Base-by-base conservation (phyloP, 2,329 filamentous ascomycete species). In the Camillea tinctor region DNA sequence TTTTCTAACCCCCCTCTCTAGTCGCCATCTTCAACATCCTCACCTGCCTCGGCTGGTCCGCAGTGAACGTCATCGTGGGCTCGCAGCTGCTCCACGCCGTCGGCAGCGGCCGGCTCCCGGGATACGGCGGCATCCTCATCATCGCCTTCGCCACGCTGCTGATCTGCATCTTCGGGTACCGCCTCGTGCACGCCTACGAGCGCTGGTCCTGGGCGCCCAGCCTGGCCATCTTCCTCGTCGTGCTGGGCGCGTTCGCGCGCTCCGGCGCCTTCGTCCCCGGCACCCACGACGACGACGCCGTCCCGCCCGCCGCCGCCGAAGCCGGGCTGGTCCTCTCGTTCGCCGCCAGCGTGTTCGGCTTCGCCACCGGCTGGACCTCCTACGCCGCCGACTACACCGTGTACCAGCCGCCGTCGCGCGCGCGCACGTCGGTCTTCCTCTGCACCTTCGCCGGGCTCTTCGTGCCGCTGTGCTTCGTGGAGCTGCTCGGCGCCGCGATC, bases 371-470 rank as follows among this genome's bases (percentile, higher is more conserved):
- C 58, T 95, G 91, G 90, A 86, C 88, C 1, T 84, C 84, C 6
- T 90, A 88, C 61, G 89, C 90, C 0, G 88, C 89, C 8, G 91
- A 94, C 71, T 94, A 93, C 73, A 92, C 89, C 21, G 89, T 92
- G 55, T 93, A 93, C 74, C 90, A 93, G 68, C 89, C 90, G 0
- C 77, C 80, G 2, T 80, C 75, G 22, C 85, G 86, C 49, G 83
- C 83, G 26, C 81, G 85, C 21, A 73, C 72, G 50, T 86, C 86
- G 61, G 80, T 93, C 61, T 94, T 93, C 74, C 68, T 84, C 61
- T 87, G 86, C 71, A 90, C 90, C 26, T 91, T 87, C 73, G 71
- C 78, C 22, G 91, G 91, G 9, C 79, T 95, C 15, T 84, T 90
- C 64, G 76, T 91, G 64, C 87, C 90, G 1, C 83, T 94, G 1